Evolutionary conservation across 225 moss, liverwort and hornwort genomes (phyloP), one percentile per base, ranked within the genome.

Genomic region (Ulota crispa): DNA sequence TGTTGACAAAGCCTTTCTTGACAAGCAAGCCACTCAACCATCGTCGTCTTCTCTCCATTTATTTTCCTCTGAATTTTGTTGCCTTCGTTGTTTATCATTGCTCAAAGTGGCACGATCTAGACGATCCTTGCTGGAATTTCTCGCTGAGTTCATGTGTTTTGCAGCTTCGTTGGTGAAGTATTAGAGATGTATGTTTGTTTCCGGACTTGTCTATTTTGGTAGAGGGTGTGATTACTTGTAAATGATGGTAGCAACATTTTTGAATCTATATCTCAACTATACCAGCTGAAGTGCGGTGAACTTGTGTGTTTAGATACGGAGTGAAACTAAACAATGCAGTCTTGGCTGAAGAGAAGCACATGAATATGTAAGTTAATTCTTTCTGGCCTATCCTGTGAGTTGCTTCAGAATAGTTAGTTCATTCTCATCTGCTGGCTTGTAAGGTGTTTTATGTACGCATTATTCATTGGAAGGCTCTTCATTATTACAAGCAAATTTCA

Each of bases 271-370:
- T 26, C 26, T 53, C 21, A 55, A 63, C 11, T 43, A 24, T 75
- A 31, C 69, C 30, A 47, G 24, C 56, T 79, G 39, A 75, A 75
- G 62, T 78, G n/a, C 8, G 10, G 36, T 45, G 32, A 72, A 31
- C 9, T 45, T 74, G 18, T 82, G 53, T 77, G 24, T 85, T 82
- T 67, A 94, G 94, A 64, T 99, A 94, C 41, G 91, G 82, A 21
- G 91, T 99, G 64, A 91, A 89, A 89, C 78, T 92, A 42, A 99
- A 93, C 79, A 91, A 99, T 76, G 94, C 99, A 30, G 92, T 99
- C 56, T 80, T 99, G 75, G 99, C 99, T 4, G 99, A 96, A 66
- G 93, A 94, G 54, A 96, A 91, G 81, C 99, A 99, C 64, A 79
- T 96, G 55, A 91, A 87, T 36, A 96, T 99, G 99, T 94, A 92